phyloP scores from a whole-genome alignment of 2,329 filamentous ascomycete species.

The Sporothrix brasiliensis region DNA sequence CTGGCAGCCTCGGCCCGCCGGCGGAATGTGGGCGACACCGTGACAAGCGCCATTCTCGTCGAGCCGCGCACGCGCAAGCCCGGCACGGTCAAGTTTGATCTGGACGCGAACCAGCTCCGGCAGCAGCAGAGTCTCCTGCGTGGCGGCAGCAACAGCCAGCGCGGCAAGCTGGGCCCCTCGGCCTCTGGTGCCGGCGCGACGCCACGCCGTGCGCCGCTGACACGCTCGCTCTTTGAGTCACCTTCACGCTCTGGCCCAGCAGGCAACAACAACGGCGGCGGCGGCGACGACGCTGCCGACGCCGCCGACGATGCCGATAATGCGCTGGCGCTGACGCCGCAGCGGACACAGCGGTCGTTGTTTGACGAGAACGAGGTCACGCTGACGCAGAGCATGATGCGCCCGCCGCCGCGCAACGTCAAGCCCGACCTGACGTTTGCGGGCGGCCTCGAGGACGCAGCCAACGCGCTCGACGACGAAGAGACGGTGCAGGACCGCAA shows the following conservation, averaged over 20 bases:
- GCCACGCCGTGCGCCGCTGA: slow-evolving; percentile 31
- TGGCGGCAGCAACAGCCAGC: slow-evolving; percentile 42
- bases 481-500: slow-evolving; percentile 53
- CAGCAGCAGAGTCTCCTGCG: slow-evolving; percentile 38
- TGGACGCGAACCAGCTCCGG: slow-evolving; percentile 45
- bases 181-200: not conserved
- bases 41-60: slow-evolving; percentile 57
- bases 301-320: not conserved
- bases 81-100: slow-evolving; percentile 53
- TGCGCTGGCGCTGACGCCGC: not conserved
- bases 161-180: slow-evolving; percentile 36
- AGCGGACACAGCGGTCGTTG: slow-evolving; percentile 34
- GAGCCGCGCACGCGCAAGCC: slow-evolving; percentile 51
- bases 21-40: slow-evolving; percentile 34
- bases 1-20: slow-evolving; percentile 42
- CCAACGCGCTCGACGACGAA: slow-evolving; percentile 55
- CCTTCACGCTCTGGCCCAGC: not conserved
- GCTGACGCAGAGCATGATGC: slow-evolving; percentile 38
- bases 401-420: slow-evolving; percentile 35
- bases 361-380: slow-evolving; percentile 39
- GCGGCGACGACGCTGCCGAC: not conserved
- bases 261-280: too few species aligned
- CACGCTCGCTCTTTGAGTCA: slow-evolving; percentile 32
- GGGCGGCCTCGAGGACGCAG: slow-evolving; percentile 55
- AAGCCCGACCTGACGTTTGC: slow-evolving; percentile 52